phyloP scores from a whole-genome alignment of 371 early-diverging fungal species.

The Mucor ambiguus region DNA sequence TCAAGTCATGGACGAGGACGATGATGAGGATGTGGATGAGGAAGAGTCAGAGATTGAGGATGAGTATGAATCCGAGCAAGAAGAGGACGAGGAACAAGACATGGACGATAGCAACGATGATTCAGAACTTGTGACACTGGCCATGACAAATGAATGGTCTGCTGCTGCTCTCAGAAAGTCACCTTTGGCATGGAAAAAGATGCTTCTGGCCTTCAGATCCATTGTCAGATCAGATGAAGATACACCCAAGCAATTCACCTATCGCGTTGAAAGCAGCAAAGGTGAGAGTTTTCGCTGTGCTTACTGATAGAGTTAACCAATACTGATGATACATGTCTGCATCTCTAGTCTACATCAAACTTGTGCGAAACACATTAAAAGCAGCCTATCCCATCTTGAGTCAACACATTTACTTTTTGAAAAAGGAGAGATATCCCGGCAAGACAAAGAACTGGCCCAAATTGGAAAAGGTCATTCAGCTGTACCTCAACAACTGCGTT shows the following conservation, averaged over 20 bases:
- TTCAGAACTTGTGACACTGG: slow-evolving; percentile 36
- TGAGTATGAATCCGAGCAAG: slow-evolving; percentile 32
- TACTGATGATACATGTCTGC: not conserved
- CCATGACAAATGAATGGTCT: slow-evolving; percentile 42
- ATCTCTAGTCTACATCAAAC: slow-evolving; percentile 72
- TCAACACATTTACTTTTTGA: slow-evolving; percentile 57
- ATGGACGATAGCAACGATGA: slow-evolving; percentile 21
- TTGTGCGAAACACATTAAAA: slow-evolving; percentile 64
- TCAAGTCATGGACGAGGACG: slow-evolving; percentile 26
- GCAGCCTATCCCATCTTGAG: slow-evolving; percentile 60
- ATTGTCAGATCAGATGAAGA: slow-evolving; percentile 66
- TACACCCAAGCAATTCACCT: slow-evolving; percentile 45
- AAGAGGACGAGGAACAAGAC: slow-evolving; percentile 30
- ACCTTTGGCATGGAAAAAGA: slow-evolving; percentile 37
- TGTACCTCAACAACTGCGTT: slow-evolving; percentile 74
- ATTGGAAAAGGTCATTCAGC: slow-evolving; percentile 73
- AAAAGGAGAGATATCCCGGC: slow-evolving; percentile 57
- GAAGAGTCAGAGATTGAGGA: slow-evolving; percentile 35
- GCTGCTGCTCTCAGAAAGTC: slow-evolving; percentile 35
- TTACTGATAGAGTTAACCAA: not conserved
- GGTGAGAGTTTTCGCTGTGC: slow-evolving; percentile 26
- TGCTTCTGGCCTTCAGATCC: slow-evolving; percentile 82
- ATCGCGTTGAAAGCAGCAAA: slow-evolving; percentile 70
- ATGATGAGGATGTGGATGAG: slow-evolving; percentile 22
- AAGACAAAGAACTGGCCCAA: slow-evolving; percentile 76